phyloP scores from a whole-genome alignment of 208 protist genomes.

The Phytomonas francai region DNA sequence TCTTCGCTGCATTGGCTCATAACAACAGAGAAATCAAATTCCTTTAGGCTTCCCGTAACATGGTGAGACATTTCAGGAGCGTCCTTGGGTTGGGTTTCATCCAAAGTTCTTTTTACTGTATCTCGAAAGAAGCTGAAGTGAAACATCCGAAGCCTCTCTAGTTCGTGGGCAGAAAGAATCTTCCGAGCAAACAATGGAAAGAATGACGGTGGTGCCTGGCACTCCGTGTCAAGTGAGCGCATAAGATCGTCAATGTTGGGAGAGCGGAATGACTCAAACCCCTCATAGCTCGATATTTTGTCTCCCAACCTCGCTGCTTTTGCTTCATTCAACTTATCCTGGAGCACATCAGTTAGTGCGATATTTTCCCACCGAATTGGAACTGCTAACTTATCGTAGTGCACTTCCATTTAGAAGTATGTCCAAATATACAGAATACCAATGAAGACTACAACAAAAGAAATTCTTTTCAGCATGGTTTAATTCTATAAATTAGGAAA shows the following conservation, averaged over 20 bases:
- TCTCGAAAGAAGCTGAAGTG: neutral
- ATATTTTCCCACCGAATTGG: constrained; percentile 30
- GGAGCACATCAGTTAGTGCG: constrained; percentile 17
- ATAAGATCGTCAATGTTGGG: constrained; percentile 83
- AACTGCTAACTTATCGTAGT: neutral
- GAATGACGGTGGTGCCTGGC: constrained; percentile 20
- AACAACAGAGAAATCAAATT: neutral
- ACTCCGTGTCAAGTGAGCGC: constrained; percentile 14
- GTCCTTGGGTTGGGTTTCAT: neutral
- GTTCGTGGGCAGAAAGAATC: constrained; percentile 29
- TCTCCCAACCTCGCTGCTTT: constrained; percentile 17
- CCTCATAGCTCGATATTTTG: constrained; percentile 57
- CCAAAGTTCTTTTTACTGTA: neutral
- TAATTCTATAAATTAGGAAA: constrained; percentile 11
- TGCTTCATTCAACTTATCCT: constrained; percentile 17
- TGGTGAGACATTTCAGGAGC: neutral
- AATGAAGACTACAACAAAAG: neutral
- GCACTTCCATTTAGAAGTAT: neutral
- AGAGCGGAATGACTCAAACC: constrained; percentile 90
- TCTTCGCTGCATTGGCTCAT: neutral
- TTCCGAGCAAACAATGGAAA: constrained; percentile 38
- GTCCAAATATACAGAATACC: constrained; percentile 6
- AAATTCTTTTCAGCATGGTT: neutral
- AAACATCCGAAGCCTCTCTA: constrained; percentile 1
- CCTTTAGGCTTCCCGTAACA: neutral